These are phyloP conservation scores for Physcia stellaris DNA, from an alignment of 495 filamentous ascomycete genomes.

Conservation along the genomic window DNA sequence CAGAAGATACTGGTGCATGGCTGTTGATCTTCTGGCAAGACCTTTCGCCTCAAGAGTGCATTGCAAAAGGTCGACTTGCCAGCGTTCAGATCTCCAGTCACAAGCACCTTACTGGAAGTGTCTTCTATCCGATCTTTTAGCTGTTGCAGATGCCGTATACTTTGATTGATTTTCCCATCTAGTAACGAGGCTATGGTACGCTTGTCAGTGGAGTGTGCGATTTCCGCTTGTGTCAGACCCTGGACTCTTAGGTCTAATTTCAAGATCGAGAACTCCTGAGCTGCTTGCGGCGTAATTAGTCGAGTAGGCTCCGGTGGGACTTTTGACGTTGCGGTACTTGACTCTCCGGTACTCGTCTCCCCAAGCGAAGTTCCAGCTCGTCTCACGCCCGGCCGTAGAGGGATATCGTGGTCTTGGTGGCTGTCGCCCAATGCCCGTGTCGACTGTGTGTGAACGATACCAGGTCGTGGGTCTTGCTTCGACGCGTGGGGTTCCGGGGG, in stretches of 20 bases:
- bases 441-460: constrained; percentile 41
- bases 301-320: constrained; percentile 49
- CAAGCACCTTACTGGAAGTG: constrained; percentile 89
- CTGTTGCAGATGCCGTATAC: constrained; percentile 74
- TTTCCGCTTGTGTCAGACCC: constrained; percentile 67
- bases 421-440: constrained; percentile 19
- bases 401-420: constrained; percentile 21
- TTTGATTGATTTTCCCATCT: constrained; percentile 87
- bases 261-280: constrained; percentile 87
- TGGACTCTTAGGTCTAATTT: constrained; percentile 92
- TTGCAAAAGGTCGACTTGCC: constrained; percentile 99
- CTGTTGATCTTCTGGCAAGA: constrained; percentile 92
- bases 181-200: constrained; percentile 73
- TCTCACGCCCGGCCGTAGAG: constrained; percentile 40
- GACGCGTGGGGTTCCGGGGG: constrained; percentile 30
- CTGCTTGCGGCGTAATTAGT: constrained; percentile 82
- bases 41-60: constrained; percentile 78
- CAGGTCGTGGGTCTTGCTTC: constrained; percentile 29
- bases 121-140: constrained; percentile 92
- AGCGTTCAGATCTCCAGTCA: constrained; percentile 95
- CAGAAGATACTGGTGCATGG: constrained; percentile 99
- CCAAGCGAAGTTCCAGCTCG: constrained; percentile 61
- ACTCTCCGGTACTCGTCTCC: constrained; percentile 49
- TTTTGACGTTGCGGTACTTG: constrained; percentile 52
- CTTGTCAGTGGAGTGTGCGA: constrained; percentile 96